These are phyloP conservation scores for Hypoxylon lienhwacheense DNA, from an alignment of 495 filamentous ascomycete genomes.

Conservation along the genomic window DNA sequence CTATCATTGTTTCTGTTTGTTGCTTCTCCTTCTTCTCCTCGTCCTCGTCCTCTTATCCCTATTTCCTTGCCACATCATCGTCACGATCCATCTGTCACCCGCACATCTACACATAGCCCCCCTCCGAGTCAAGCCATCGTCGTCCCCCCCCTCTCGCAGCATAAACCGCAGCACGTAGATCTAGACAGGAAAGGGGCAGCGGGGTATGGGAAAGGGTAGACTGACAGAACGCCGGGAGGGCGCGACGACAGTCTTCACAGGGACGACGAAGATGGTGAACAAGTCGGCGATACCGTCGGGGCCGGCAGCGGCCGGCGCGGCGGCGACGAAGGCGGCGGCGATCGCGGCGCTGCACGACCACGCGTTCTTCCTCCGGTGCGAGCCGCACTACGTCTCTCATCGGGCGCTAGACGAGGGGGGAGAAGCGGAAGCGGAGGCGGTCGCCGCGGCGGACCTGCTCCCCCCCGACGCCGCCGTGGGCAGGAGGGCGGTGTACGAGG, in stretches of 20 bases:
- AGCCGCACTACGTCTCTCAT: constrained; percentile 48
- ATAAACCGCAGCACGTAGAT: neutral
- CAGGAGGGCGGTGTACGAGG: constrained; percentile 32
- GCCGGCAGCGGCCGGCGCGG: constrained; percentile 39
- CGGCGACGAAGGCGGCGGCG: constrained; percentile 59
- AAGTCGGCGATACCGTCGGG: constrained; percentile 59
- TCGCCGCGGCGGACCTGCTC: constrained; percentile 42
- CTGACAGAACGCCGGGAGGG: neutral
- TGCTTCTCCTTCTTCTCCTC: no score
- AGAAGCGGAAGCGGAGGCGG: constrained; percentile 23
- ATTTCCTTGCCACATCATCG: constrained; percentile 1
- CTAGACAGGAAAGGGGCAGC: neutral
- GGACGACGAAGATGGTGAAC: constrained; percentile 52
- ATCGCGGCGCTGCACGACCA: constrained; percentile 65
- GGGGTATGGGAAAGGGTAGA: neutral
- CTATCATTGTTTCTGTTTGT: neutral
- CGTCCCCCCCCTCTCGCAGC: neutral
- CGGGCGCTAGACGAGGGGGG: no score
- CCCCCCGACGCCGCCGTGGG: constrained; percentile 38
- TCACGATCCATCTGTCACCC: neutral
- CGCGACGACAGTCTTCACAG: constrained; percentile 41
- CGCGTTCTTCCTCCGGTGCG: constrained; percentile 47
- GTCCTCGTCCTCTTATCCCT: neutral
- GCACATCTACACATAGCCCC: no score
- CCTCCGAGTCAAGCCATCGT: no score